phyloP scores from a whole-genome alignment of 2,329 filamentous ascomycete species.

The Blastomyces gilchristii region DNA sequence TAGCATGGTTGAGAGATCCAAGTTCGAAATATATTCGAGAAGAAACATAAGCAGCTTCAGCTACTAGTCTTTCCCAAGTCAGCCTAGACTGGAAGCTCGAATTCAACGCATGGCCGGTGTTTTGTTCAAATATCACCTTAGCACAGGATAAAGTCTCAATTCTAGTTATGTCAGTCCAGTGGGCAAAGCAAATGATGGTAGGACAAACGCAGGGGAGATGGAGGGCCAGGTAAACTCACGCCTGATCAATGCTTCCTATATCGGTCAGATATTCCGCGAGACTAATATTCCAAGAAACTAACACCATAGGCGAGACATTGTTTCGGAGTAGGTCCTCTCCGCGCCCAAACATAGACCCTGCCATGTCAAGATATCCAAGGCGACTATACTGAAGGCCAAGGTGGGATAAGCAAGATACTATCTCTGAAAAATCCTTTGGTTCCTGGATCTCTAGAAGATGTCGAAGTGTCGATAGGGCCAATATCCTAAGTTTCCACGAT shows the following conservation, averaged over 20 bases:
- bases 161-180: slow-evolving; percentile 33
- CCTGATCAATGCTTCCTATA: slow-evolving; percentile 55
- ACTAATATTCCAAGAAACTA: slow-evolving; percentile 54
- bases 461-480: slow-evolving; percentile 41
- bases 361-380: slow-evolving; percentile 52
- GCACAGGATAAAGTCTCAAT: slow-evolving; percentile 26
- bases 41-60: slow-evolving; percentile 53
- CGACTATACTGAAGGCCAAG: slow-evolving; percentile 48
- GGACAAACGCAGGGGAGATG: slow-evolving; percentile 22
- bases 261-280: slow-evolving; percentile 65
- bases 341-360: slow-evolving; percentile 47
- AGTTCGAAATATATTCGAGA: slow-evolving; percentile 55
- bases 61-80: slow-evolving; percentile 44
- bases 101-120: slow-evolving; percentile 23
- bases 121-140: slow-evolving; percentile 25
- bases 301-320: slow-evolving; percentile 36
- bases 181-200: slow-evolving; percentile 22
- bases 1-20: slow-evolving; percentile 37
- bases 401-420: slow-evolving; percentile 35
- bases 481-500: slow-evolving; percentile 41
- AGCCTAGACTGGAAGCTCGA: slow-evolving; percentile 32
- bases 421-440: slow-evolving; percentile 27
- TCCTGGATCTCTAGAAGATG: slow-evolving; percentile 40
- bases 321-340: slow-evolving; percentile 43
- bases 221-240: slow-evolving; percentile 28